phyloP scores from a whole-genome alignment of 495 filamentous ascomycete species.

The Penicillium robsamsonii region DNA sequence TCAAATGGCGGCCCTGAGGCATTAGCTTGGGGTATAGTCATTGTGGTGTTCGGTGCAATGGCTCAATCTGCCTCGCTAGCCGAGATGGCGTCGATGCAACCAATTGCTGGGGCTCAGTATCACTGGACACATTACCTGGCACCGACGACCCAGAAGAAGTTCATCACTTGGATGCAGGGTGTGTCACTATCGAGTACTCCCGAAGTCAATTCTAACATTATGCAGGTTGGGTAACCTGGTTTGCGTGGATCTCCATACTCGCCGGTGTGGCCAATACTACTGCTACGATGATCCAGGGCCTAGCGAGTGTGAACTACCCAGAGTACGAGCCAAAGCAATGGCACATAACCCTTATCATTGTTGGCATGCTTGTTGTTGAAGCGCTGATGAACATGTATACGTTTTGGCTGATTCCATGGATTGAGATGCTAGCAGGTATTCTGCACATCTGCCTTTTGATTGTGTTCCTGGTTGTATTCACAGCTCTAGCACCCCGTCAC shows the following conservation, averaged over 20 bases:
- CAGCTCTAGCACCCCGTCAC: slow-evolving; percentile 13
- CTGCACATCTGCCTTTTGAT: slow-evolving; percentile 37
- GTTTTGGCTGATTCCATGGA: slow-evolving; percentile 31
- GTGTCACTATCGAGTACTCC: neutral
- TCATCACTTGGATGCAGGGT: slow-evolving; percentile 37
- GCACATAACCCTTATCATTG: slow-evolving; percentile 22
- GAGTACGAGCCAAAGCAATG: slow-evolving; percentile 20
- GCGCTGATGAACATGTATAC: slow-evolving; percentile 23
- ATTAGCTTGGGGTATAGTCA: slow-evolving; percentile 19
- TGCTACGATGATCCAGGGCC: slow-evolving; percentile 38
- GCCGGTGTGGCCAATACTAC: slow-evolving; percentile 16
- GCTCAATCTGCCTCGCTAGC: slow-evolving; percentile 29
- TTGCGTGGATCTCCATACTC: slow-evolving; percentile 21
- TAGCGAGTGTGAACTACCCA: slow-evolving; percentile 39
- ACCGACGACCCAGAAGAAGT: slow-evolving; percentile 19
- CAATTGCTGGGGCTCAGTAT: slow-evolving; percentile 32
- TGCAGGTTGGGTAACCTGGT: slow-evolving; percentile 12
- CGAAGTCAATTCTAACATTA: neutral
- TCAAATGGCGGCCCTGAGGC: slow-evolving; percentile 20
- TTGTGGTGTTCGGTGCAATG: slow-evolving; percentile 22
- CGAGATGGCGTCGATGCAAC: slow-evolving; percentile 34
- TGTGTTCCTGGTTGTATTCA: slow-evolving; percentile 28
- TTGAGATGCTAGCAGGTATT: slow-evolving; percentile 36
- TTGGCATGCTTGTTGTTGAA: slow-evolving; percentile 18
- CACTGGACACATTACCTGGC: slow-evolving; percentile 41